A percentile compares a stretch with the other conserved stretches of the same genome.
Conservation (phyloP, 768 basidiomycete species). For the Boletus sensibilis region DNA sequence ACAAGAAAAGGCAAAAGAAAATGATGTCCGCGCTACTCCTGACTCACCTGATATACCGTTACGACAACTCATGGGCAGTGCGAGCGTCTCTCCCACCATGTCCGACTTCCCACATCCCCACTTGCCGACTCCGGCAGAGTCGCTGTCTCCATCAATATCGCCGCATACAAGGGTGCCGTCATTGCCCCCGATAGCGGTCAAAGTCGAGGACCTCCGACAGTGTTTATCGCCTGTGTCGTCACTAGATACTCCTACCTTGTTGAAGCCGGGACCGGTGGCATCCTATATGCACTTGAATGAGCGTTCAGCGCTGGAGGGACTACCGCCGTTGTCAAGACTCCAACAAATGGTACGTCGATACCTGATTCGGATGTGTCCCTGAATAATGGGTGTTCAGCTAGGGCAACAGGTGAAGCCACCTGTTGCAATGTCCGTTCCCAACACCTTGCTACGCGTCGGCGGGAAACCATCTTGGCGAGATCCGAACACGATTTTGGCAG, state of each 20-base stretch:
- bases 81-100: constrained; percentile 18
- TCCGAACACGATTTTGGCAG: constrained; percentile 2
- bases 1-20: constrained; percentile 22
- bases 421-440: neutral
- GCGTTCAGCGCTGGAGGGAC: neutral
- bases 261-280: neutral
- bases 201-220: constrained; percentile 20
- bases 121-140: constrained; percentile 31
- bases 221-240: neutral
- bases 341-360: constrained; percentile 6
- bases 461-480: neutral
- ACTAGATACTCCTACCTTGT: neutral
- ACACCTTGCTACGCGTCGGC: neutral
- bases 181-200: constrained; percentile 32
- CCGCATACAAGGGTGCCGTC: constrained; percentile 20
- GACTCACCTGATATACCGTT: constrained; percentile 18
- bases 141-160: constrained; percentile 18
- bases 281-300: neutral
- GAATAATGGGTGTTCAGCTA: neutral
- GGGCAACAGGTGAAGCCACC: neutral
- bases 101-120: constrained; percentile 19
- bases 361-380: neutral
- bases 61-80: neutral
- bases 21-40: neutral
- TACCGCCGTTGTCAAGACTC: constrained; percentile 3